Evolutionary conservation across 1,284 basidiomycete genomes (phyloP), one percentile per base, ranked within the genome.

Genomic region (Austroboletus rostrupii): DNA sequence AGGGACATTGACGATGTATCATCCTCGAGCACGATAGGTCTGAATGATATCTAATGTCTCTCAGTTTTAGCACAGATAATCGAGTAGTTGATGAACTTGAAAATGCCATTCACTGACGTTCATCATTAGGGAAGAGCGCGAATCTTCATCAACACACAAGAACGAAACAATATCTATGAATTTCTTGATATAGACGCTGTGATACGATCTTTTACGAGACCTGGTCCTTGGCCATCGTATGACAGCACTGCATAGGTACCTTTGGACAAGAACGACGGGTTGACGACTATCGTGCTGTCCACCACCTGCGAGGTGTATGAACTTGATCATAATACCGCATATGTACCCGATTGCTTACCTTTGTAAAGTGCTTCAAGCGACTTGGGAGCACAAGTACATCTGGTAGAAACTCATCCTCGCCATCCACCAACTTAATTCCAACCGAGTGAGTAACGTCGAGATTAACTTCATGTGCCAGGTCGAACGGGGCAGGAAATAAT

Each of bases 371-470:
- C 67, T 89, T 92, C 41, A 96, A 71, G 47, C 85, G 79, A 65
- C 90, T 93, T 0, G 94, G 92, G 2, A 93, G 65, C 45, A 98
- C 79, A 36, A 98, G 72, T 3, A 97, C 74, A 64, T 96, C 91
- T 0, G 94, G 94, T 0, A 82, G 77, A 54, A 62, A 69, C 26
- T 75, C 73, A 16, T 73, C 62, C 6, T 69, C 69, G 4, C 63
- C 70, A 10, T 72, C 73, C 32, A 73, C 70, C 7, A 86, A 63
- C 26, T 66, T 72, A 17, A 85, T 67, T 8, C 71, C 70, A 12
- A 78, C 75, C 16, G 72, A 76, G 68, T 96, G 93, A 19, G 87
- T 85, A 14, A 95, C 76, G 62, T 96, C 92, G 26, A 97, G 77
- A 61, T 94, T 94, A 47, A 97, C 82, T 61, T 93, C 91, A 32